Evolutionary conservation across 495 filamentous ascomycete species (phyloP), one percentile per base, ranked within the genome.

Genomic region (Filosporella fistucella): DNA sequence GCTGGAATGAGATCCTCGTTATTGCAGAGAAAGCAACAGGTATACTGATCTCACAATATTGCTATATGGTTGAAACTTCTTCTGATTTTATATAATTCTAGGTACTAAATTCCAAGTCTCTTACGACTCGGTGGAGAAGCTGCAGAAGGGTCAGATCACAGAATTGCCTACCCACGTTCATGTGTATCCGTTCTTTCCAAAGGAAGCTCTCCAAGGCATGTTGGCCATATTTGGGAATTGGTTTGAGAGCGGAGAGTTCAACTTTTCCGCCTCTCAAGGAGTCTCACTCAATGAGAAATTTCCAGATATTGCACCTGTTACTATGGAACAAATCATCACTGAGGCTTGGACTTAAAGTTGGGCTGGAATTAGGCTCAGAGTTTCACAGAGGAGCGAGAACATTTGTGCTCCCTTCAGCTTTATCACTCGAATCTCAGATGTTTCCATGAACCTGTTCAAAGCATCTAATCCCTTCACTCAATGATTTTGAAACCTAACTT

Each of bases 91-190:
- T 12, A 24, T 8, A 22, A 12, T 20, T 21, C 24, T 44, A 74
- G 76, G 75, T 8, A 59, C 56, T 18, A 71, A 76, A 48, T 78
- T 78, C 52, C 54, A 65, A 8, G 71, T 78, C 4, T 52, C 52
- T 6, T 71, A 78, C 41, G 76, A 81, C 51, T 56, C 34, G 30
- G n/a, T 65, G 1, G 74, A 77, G 7, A 69, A 69, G 42, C 56
- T 81, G 24, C 58, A 64, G 32, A 35, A 48, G 16, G 74, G 72
- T 1, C 47, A 74, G 49, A 59, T 69, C 13, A 77, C 76, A 13
- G 67, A 77, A 24, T 69, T 76, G 23, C 63, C 67, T 0, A 37
- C 45, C 1, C 65, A 75, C 7, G 40, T 34, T 0, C 22, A 34
- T 42, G 69, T n/a, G n/a, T n/a, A n/a, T n/a, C n/a, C n/a, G n/a